A percentile compares a stretch with the other conserved stretches of the same genome.
These are phyloP conservation scores for Epichloe scottii DNA, from an alignment of 2,329 filamentous ascomycete genomes.

Conservation along the genomic window DNA sequence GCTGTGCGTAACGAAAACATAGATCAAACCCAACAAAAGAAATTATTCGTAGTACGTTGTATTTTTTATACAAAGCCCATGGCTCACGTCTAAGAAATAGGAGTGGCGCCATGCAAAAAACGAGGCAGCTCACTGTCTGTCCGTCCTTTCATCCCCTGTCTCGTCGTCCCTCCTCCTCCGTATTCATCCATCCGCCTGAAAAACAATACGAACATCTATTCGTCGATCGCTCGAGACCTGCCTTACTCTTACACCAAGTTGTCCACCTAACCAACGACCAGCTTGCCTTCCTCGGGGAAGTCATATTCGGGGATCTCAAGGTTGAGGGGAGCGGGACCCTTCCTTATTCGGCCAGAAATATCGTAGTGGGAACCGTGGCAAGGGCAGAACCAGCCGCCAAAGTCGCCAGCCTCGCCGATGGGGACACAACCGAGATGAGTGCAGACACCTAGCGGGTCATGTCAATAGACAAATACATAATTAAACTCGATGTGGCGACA, in stretches of 20 bases:
- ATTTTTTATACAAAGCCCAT: constrained; percentile 25
- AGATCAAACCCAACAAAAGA: not conserved
- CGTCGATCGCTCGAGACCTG: not conserved
- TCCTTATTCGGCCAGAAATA: constrained; percentile 96
- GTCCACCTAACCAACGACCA: constrained; percentile 74
- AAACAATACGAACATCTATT: constrained; percentile 8
- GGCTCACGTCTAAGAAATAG: constrained; percentile 24
- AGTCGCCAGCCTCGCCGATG: constrained; percentile 97
- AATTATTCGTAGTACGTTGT: constrained; percentile 18
- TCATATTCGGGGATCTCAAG: constrained; percentile 88
- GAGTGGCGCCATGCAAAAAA: constrained; percentile 14
- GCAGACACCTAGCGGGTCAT: constrained; percentile 62
- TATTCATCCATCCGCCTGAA: constrained; percentile 7
- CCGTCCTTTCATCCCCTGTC: not conserved
- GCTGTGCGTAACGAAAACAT: not conserved
- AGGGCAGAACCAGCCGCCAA: constrained; percentile 98
- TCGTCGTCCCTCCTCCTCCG: constrained; percentile 8
- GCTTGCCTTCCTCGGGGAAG: constrained; percentile 78
- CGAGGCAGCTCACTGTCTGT: not conserved
- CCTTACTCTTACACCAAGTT: constrained; percentile 11
- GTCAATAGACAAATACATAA: not conserved
- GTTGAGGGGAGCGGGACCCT: constrained; percentile 93
- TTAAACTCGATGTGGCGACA: not conserved
- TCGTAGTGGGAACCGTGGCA: constrained; percentile 99
- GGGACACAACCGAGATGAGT: constrained; percentile 98